Conservation (phyloP, 805 yeast species). For the Candida maltosa region DNA sequence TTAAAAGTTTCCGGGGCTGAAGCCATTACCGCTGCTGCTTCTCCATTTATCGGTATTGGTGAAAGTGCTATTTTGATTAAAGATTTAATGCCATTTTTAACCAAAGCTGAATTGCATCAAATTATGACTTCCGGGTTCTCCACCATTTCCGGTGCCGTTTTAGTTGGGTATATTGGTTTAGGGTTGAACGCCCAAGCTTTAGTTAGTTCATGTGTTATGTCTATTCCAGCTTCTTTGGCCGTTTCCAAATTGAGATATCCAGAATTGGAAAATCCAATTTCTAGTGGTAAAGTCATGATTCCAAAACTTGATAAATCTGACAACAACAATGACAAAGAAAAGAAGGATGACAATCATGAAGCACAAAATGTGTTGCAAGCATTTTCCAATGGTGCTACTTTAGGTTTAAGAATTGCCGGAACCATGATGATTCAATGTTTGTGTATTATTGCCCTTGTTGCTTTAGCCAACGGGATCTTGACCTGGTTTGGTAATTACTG, state of each 20-base stretch:
- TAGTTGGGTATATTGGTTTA: conserved; percentile 60
- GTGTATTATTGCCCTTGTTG: conserved; percentile 60
- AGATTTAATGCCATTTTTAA: conserved; percentile 55
- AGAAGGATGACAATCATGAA: conserved; percentile 24
- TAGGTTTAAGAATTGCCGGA: conserved; percentile 55
- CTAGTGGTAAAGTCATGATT: conserved; percentile 47
- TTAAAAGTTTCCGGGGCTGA: conserved; percentile 61
- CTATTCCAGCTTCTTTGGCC: conserved; percentile 62
- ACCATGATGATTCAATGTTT: conserved; percentile 55
- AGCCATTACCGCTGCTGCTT: conserved; percentile 63
- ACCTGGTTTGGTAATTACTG: conserved; percentile 63
- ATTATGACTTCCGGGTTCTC: conserved; percentile 62
- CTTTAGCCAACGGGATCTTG: conserved; percentile 52
- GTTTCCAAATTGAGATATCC: conserved; percentile 59
- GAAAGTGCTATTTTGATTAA: conserved; percentile 61
- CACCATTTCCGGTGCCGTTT: conserved; percentile 61
- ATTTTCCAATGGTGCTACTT: conserved; percentile 54
- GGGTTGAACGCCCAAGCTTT: conserved; percentile 62
- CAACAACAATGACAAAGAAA: conserved; percentile 26
- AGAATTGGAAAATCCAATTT: conserved; percentile 53
- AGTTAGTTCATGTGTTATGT: conserved; percentile 67
- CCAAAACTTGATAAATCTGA: conserved; percentile 33
- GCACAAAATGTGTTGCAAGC: conserved; percentile 56
- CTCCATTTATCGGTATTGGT: conserved; percentile 66
- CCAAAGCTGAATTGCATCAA: conserved; percentile 61